Percentiles rank a stretch among this genome's conserved stretches.
These are phyloP conservation scores for Huntiella savannae DNA, from an alignment of 2,329 filamentous ascomycete genomes.

Conservation along the genomic window DNA sequence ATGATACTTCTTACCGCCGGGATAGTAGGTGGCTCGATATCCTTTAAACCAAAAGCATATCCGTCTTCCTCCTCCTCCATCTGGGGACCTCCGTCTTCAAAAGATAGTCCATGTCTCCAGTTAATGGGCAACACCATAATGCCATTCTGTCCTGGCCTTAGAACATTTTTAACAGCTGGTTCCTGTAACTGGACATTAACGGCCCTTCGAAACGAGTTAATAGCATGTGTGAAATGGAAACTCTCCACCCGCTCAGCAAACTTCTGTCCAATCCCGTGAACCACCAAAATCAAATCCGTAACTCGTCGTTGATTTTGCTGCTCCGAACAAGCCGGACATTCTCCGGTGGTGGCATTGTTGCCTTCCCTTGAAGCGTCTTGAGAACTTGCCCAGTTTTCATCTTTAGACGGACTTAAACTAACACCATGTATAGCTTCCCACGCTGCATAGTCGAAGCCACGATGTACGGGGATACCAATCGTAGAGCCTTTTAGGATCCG, in stretches of 20 bases:
- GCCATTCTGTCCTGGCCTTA: constrained; percentile 57
- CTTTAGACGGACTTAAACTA: constrained; percentile 18
- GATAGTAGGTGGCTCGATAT: constrained; percentile 81
- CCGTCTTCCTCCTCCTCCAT: constrained; percentile 28
- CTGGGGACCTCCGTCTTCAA: constrained; percentile 58
- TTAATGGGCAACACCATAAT: constrained; percentile 92
- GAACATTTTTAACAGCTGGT: constrained; percentile 51
- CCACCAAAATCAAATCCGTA: constrained; percentile 74
- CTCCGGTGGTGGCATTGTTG: constrained; percentile 8
- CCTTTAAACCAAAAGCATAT: constrained; percentile 47
- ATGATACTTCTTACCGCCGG: constrained; percentile 87
- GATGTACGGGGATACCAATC: constrained; percentile 71
- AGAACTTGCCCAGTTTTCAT: constrained; percentile 15
- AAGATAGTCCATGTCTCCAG: constrained; percentile 74
- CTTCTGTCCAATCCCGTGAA: constrained; percentile 94
- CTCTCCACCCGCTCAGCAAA: constrained; percentile 86
- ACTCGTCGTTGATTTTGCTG: constrained; percentile 49
- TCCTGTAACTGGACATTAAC: constrained; percentile 69
- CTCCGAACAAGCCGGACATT: constrained; percentile 40
- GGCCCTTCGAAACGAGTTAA: constrained; percentile 72
- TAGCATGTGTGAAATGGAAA: constrained; percentile 91
- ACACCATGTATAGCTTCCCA: constrained; percentile 57
- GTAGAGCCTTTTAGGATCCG: constrained; percentile 70
- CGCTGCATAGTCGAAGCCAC: constrained; percentile 60
- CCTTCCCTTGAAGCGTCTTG: constrained; percentile 17